phyloP scores from a whole-genome alignment of 2,329 filamentous ascomycete genomes.

The Colletotrichum chlorophyti region DNA sequence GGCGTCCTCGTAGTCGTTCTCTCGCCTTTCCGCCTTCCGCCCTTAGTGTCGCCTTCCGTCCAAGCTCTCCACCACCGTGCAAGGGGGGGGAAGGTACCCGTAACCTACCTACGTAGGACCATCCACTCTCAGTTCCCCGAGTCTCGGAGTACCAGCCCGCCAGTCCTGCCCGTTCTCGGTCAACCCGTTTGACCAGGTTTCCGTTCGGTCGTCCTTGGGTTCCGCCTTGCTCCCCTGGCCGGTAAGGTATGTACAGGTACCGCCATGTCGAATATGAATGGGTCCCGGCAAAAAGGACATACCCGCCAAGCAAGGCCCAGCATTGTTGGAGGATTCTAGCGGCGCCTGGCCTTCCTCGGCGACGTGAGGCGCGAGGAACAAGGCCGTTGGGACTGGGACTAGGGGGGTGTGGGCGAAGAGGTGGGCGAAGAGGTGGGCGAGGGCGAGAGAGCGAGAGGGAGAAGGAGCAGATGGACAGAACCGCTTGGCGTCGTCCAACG shows the following conservation, averaged over 20 bases:
- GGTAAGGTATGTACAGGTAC: too few species aligned
- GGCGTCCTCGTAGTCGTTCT: too few species aligned
- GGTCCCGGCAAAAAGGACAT: not conserved
- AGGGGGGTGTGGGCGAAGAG: not conserved
- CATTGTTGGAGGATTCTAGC: conserved; percentile 18
- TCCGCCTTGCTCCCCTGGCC: not conserved
- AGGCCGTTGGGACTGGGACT: not conserved
- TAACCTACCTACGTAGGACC: not conserved
- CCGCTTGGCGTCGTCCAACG: not conserved
- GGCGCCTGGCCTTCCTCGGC: conserved; percentile 19
- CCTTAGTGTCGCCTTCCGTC: too few species aligned
- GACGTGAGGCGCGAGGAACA: not conserved
- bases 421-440: not conserved
- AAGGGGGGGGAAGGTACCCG: not conserved
- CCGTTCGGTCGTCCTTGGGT: not conserved
- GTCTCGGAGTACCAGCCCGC: conserved; percentile 28
- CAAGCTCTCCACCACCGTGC: too few species aligned
- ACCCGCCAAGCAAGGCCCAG: conserved; percentile 10
- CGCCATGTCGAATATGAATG: too few species aligned
- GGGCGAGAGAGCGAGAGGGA: not conserved
- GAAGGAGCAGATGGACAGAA: not conserved
- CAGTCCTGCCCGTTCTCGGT: too few species aligned
- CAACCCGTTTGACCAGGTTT: too few species aligned
- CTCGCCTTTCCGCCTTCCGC: conserved; percentile 8
- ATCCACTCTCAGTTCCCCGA: too few species aligned